Evolutionary conservation across 176 grass and related monocot genomes (phyloP).

Genomic region (Cenchrus purpureus): DNA sequence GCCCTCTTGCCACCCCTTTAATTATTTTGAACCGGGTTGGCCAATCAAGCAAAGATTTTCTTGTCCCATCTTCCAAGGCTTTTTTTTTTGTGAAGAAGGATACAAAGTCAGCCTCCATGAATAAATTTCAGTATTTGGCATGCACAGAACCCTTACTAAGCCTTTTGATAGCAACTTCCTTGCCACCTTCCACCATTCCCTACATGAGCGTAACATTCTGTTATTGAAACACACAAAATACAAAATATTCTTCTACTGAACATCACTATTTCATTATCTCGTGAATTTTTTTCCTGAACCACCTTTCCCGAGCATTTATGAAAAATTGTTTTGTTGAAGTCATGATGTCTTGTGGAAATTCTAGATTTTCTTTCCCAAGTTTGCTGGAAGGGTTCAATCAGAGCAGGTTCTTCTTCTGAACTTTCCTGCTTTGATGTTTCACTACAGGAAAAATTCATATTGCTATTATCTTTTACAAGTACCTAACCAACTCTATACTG

Average conservation of each 20-base stretch:
- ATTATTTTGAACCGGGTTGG: constrained; percentile 40
- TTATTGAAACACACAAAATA: not conserved
- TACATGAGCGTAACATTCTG: constrained; percentile 26
- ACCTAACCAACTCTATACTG: not conserved
- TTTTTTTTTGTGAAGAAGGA: not conserved
- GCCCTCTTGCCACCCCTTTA: constrained; percentile 51
- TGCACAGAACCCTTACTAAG: constrained; percentile 24
- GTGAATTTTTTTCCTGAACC: constrained; percentile 57
- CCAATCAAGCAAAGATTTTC: constrained; percentile 41
- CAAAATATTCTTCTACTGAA: not conserved
- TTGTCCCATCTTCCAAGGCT: constrained; percentile 35
- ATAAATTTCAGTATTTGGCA: not conserved
- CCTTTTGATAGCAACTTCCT: constrained; percentile 66
- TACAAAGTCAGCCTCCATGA: not conserved
- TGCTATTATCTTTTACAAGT: not conserved
- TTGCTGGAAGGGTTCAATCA: not conserved
- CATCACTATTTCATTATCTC: constrained; percentile 42
- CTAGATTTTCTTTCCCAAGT: not conserved
- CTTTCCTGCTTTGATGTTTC: constrained; percentile 27
- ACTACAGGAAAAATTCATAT: constrained; percentile 13
- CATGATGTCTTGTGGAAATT: constrained; percentile 42
- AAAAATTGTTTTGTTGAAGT: constrained; percentile 57
- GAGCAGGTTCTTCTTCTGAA: not conserved
- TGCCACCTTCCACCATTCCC: constrained; percentile 44
- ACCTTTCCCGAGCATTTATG: constrained; percentile 56